Percentiles rank a stretch among this genome's conserved stretches.
Evolutionary conservation across 2,329 filamentous ascomycete genomes (phyloP).

Genomic region (Boeremia lycopersici): DNA sequence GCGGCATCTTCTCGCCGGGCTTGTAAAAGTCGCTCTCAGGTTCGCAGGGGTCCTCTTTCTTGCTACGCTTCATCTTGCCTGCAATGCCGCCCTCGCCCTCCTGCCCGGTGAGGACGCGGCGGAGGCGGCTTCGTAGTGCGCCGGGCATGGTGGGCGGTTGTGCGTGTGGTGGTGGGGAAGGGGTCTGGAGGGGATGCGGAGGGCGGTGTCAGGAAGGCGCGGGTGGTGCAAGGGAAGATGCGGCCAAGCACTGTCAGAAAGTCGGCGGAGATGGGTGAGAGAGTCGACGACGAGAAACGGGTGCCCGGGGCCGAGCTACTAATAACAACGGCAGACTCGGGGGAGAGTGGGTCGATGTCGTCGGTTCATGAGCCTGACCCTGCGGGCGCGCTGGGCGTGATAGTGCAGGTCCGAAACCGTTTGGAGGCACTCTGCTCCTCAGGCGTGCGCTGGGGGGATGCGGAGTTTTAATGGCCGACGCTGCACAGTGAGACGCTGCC

Average conservation of each 20-base stretch:
- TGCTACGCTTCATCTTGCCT: constrained; percentile 34
- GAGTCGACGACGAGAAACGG: constrained; percentile 22
- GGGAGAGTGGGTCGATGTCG: constrained; percentile 18
- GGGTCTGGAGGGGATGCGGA: neutral
- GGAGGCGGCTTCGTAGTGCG: constrained; percentile 53
- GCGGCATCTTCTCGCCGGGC: constrained; percentile 59
- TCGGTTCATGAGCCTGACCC: constrained; percentile 7
- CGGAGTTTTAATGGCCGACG: constrained; percentile 14
- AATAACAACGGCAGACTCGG: constrained; percentile 9
- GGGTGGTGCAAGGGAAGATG: constrained; percentile 13
- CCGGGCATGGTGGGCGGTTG: constrained; percentile 46
- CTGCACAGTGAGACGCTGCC: neutral
- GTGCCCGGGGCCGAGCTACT: constrained; percentile 6
- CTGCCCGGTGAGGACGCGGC: constrained; percentile 50
- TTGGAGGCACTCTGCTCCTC: constrained; percentile 8
- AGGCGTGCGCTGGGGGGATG: constrained; percentile 12
- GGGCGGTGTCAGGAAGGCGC: neutral
- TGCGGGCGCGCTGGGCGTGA: constrained; percentile 9
- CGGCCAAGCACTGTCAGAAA: constrained; percentile 15
- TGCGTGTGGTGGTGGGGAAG: neutral
- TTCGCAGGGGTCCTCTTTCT: constrained; percentile 39
- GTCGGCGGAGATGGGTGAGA: constrained; percentile 29
- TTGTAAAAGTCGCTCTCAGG: constrained; percentile 56
- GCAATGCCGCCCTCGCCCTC: constrained; percentile 31
- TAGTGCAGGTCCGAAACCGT: constrained; percentile 14